phyloP scores from a whole-genome alignment of 2,329 filamentous ascomycete genomes.

The Thielaviopsis musarum region DNA sequence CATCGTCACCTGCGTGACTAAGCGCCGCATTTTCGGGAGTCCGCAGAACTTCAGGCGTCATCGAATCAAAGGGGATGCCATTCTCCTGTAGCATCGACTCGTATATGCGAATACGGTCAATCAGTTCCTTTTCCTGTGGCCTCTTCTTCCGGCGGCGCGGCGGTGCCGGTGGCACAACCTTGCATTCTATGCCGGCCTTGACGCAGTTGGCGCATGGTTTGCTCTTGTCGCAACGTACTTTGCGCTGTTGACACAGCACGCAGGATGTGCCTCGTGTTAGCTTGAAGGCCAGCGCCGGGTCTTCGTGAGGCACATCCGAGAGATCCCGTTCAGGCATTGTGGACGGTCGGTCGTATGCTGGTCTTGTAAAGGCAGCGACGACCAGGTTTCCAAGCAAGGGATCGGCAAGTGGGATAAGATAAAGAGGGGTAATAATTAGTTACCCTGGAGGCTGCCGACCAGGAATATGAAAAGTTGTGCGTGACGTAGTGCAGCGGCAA shows the following conservation, averaged over 20 bases:
- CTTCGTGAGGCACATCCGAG: not conserved
- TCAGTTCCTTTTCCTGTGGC: constrained; percentile 52
- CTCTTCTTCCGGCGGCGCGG: constrained; percentile 43
- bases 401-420: no score
- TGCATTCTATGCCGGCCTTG: constrained; percentile 44
- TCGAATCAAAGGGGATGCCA: constrained; percentile 50
- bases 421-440: no score
- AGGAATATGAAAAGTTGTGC: no score
- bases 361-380: no score
- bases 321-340: not conserved
- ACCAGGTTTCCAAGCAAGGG: no score
- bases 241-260: constrained; percentile 58
- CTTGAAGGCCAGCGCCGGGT: constrained; percentile 27
- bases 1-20: constrained; percentile 21
- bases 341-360: not conserved
- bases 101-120: constrained; percentile 53
- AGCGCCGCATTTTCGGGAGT: not conserved
- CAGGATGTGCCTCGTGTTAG: constrained; percentile 46
- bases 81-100: constrained; percentile 49
- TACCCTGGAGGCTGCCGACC: no score
- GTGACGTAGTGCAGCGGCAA: no score
- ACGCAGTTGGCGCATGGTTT: constrained; percentile 52
- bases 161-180: constrained; percentile 38
- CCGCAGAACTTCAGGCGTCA: constrained; percentile 29
- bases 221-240: constrained; percentile 57